Conservation (phyloP, 2,329 filamentous ascomycete species). For the Hymenoscyphus salicellus region DNA sequence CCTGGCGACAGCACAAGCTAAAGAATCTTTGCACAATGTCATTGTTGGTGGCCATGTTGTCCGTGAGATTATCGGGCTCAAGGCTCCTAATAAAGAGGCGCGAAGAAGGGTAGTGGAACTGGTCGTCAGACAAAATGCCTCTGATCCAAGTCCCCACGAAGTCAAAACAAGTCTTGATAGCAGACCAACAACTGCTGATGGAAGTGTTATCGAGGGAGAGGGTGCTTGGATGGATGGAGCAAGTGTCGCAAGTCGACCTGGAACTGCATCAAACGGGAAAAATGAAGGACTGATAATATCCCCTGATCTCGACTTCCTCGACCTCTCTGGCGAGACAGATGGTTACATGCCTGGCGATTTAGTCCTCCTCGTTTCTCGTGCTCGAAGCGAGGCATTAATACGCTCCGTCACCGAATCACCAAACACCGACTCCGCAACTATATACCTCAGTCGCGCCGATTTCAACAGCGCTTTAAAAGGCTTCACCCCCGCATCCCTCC, state of each 20-base stretch:
- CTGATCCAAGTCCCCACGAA: constrained; percentile 40
- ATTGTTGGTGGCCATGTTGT: constrained; percentile 90
- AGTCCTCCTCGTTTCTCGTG: constrained; percentile 77
- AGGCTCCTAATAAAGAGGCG: constrained; percentile 89
- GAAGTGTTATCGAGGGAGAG: constrained; percentile 52
- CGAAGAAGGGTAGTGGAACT: constrained; percentile 79
- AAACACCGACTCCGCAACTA: constrained; percentile 45
- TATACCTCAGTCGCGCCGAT: constrained; percentile 69
- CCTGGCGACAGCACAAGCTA: constrained; percentile 85
- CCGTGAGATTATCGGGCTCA: constrained; percentile 83
- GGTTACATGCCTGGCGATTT: constrained; percentile 98
- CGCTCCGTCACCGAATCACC: constrained; percentile 61
- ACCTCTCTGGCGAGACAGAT: constrained; percentile 89
- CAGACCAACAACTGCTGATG: constrained; percentile 52
- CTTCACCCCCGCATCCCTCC: constrained; percentile 90
- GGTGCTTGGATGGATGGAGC: constrained; percentile 74
- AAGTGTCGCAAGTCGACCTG: constrained; percentile 50
- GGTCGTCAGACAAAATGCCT: constrained; percentile 59
- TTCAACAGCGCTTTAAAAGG: constrained; percentile 83
- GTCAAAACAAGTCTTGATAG: constrained; percentile 47
- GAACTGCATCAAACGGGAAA: constrained; percentile 38
- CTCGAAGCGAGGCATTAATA: constrained; percentile 88
- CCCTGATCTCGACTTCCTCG: constrained; percentile 79
- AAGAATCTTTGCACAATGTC: constrained; percentile 87
- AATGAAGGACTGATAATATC: constrained; percentile 69